Percentiles rank a stretch among this genome's conserved stretches.
These are phyloP conservation scores for Cytospora schulzeri DNA, from an alignment of 2,329 filamentous ascomycete species.

Conservation along the genomic window DNA sequence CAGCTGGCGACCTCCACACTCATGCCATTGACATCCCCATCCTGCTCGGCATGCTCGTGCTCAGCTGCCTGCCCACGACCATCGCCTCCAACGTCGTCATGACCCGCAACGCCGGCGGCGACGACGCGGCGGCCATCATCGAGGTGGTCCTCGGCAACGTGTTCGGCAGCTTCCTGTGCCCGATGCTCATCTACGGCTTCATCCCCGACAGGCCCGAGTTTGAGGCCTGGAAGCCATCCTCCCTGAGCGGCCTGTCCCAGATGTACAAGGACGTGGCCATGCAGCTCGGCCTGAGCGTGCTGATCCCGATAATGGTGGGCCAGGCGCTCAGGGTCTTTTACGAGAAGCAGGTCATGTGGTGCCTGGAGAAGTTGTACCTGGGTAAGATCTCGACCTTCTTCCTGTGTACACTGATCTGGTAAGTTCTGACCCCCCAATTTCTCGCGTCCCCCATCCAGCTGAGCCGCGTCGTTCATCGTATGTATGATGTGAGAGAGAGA, in stretches of 20 bases:
- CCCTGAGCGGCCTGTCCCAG: slow-evolving; percentile 53
- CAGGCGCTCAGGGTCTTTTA: slow-evolving; percentile 58
- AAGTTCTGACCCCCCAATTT: slow-evolving; percentile 38
- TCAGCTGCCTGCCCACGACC: slow-evolving; percentile 71
- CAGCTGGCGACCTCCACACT: slow-evolving; percentile 50
- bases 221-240: slow-evolving; percentile 55
- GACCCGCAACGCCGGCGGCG: slow-evolving; percentile 69
- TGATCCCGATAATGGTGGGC: slow-evolving; percentile 64
- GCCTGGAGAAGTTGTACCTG: slow-evolving; percentile 56
- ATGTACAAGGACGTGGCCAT: slow-evolving; percentile 70
- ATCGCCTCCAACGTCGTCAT: slow-evolving; percentile 75
- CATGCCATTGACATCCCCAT: slow-evolving; percentile 64
- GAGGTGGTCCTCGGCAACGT: slow-evolving; percentile 73
- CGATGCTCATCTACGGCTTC: slow-evolving; percentile 64
- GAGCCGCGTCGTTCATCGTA: too few relatives aligned
- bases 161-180: slow-evolving; percentile 67
- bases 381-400: slow-evolving; percentile 52
- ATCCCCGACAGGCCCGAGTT: slow-evolving; percentile 54
- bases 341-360: slow-evolving; percentile 53
- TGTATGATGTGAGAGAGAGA: too few relatives aligned
- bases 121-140: slow-evolving; percentile 66
- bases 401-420: slow-evolving; percentile 53
- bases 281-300: slow-evolving; percentile 67
- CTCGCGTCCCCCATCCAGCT: too few relatives aligned
- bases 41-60: slow-evolving; percentile 67